phyloP scores from a whole-genome alignment of 2,329 filamentous ascomycete genomes.

The Pyrenochaeta sp. region DNA sequence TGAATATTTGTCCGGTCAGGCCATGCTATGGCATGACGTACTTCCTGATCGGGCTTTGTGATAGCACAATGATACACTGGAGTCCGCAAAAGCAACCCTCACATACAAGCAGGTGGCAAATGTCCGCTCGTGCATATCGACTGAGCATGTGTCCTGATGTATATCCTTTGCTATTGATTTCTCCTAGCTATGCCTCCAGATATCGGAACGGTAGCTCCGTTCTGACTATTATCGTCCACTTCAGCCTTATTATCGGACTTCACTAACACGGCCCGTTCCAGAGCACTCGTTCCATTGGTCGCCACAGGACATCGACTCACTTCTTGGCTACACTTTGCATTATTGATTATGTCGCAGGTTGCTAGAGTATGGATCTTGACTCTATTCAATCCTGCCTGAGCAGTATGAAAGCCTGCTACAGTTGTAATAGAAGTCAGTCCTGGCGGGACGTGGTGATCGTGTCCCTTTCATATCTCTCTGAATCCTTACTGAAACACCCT shows the following conservation, averaged over 20 bases:
- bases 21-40: no score
- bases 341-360: neutral
- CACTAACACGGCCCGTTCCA: constrained; percentile 13
- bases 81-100: neutral
- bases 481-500: neutral
- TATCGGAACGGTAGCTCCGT: constrained; percentile 1
- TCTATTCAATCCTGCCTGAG: neutral
- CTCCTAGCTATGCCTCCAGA: neutral
- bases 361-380: neutral
- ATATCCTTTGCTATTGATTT: neutral
- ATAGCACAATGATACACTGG: neutral
- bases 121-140: neutral
- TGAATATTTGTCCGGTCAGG: no score
- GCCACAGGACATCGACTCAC: neutral
- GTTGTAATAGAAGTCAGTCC: neutral
- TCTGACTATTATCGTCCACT: neutral
- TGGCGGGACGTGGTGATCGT: neutral
- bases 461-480: neutral
- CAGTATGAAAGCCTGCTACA: neutral
- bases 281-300: constrained; percentile 6
- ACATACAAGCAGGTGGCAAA: neutral
- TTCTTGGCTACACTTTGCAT: neutral
- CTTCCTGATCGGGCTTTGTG: no score
- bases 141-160: neutral
- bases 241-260: constrained; percentile 18